phyloP scores from a whole-genome alignment of 2,329 filamentous ascomycete genomes.

The Lachnellula cervina region DNA sequence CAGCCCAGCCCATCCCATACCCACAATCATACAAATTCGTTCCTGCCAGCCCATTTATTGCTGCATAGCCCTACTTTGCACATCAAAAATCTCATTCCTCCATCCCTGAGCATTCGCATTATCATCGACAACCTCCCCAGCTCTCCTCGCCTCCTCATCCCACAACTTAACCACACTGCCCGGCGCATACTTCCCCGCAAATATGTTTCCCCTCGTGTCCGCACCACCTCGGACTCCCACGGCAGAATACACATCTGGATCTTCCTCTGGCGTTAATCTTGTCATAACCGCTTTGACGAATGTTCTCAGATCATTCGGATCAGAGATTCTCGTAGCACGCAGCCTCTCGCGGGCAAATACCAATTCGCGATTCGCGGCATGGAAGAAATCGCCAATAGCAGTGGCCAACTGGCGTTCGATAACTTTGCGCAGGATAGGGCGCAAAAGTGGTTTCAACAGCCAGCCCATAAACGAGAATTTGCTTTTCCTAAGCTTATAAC shows the following conservation, averaged over 20 bases:
- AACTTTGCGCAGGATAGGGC: slow-evolving; percentile 72
- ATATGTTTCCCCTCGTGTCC: slow-evolving; percentile 56
- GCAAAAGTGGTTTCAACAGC: slow-evolving; percentile 78
- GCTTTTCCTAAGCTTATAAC: slow-evolving; percentile 70
- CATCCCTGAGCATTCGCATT: slow-evolving; percentile 55
- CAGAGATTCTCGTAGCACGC: slow-evolving; percentile 76
- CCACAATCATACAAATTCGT: neutral
- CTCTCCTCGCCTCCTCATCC: slow-evolving; percentile 70
- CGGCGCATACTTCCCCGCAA: slow-evolving; percentile 80
- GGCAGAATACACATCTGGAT: slow-evolving; percentile 71
- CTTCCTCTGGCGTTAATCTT: slow-evolving; percentile 63
- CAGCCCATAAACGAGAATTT: slow-evolving; percentile 75
- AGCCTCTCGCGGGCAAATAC: slow-evolving; percentile 82
- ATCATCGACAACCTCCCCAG: slow-evolving; percentile 70
- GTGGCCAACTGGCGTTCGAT: slow-evolving; percentile 74
- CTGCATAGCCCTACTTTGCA: slow-evolving; percentile 24
- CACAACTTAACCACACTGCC: slow-evolving; percentile 87
- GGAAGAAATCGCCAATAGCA: slow-evolving; percentile 64
- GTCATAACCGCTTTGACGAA: slow-evolving; percentile 81
- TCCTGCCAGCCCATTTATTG: neutral
- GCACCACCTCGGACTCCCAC: slow-evolving; percentile 61
- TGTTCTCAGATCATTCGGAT: slow-evolving; percentile 73
- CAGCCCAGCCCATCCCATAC: too few species aligned
- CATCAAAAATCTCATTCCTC: slow-evolving; percentile 78
- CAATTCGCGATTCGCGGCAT: slow-evolving; percentile 76